phyloP scores from a whole-genome alignment of 2,329 filamentous ascomycete genomes.

The Penicillium oxalicum region DNA sequence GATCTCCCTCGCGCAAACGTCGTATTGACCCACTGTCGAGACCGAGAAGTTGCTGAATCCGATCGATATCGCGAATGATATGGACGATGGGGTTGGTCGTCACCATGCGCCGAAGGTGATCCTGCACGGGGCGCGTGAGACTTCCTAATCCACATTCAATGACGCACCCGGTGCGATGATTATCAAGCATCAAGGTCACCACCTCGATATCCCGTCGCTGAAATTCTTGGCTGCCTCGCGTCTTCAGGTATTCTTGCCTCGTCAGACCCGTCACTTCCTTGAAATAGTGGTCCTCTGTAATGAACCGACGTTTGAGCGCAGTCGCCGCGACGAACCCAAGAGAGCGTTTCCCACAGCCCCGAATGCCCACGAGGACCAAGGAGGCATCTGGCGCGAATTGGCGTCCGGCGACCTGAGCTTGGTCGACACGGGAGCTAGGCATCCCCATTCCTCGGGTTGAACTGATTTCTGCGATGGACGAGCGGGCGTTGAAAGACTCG shows the following conservation, averaged over 20 bases:
- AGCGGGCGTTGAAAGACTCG: conserved; percentile 4
- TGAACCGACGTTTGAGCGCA: conserved; percentile 38
- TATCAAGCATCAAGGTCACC: conserved; percentile 40
- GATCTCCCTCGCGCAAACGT: conserved; percentile 41
- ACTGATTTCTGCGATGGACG: background rate
- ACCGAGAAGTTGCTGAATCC: conserved; percentile 38
- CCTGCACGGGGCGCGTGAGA: conserved; percentile 39
- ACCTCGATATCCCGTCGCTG: conserved; percentile 40
- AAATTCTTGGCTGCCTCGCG: conserved; percentile 38
- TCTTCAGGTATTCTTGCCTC: conserved; percentile 38
- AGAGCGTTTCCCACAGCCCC: conserved; percentile 41
- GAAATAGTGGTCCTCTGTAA: conserved; percentile 43
- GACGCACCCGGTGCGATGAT: conserved; percentile 38
- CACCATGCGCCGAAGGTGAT: conserved; percentile 34
- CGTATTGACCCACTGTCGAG: conserved; percentile 40
- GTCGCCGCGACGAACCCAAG: conserved; percentile 41
- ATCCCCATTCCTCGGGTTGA: background rate
- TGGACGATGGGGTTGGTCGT: conserved; percentile 38
- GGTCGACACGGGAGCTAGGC: no score
- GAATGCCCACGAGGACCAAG: conserved; percentile 39
- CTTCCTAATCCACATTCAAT: conserved; percentile 41
- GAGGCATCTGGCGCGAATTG: conserved; percentile 36
- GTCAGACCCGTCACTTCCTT: conserved; percentile 38
- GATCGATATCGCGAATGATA: conserved; percentile 37
- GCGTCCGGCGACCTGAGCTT: conserved; percentile 11